Conservation (phyloP, 2,329 filamentous ascomycete genomes). For the Albophoma yamanashiensis region DNA sequence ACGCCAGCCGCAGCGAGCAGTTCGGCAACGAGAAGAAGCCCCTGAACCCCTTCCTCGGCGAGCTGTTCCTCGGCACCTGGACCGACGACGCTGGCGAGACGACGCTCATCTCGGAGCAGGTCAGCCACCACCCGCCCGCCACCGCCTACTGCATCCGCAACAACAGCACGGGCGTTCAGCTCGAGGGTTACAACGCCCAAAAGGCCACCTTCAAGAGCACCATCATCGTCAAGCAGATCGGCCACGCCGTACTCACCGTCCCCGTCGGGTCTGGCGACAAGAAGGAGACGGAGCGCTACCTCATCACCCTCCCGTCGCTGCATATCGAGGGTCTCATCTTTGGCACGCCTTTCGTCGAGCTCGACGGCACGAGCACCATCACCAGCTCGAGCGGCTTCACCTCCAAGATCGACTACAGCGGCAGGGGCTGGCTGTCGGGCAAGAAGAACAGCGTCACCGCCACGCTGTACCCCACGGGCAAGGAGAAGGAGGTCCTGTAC, state of each 20-base stretch:
- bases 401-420: constrained; percentile 83
- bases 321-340: constrained; percentile 92
- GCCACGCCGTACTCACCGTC: constrained; percentile 74
- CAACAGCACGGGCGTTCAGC: constrained; percentile 64
- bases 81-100: constrained; percentile 73
- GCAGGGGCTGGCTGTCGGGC: constrained; percentile 88
- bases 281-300: constrained; percentile 54
- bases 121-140: constrained; percentile 86
- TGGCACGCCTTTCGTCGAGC: constrained; percentile 79
- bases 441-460: constrained; percentile 91
- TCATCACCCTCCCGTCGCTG: constrained; percentile 82
- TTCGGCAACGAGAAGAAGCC: constrained; percentile 95
- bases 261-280: constrained; percentile 30
- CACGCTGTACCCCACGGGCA: constrained; percentile 56
- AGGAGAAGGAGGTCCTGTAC: constrained; percentile 66
- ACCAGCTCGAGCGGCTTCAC: constrained; percentile 78
- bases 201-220: constrained; percentile 91
- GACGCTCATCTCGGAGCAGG: constrained; percentile 84
- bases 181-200: constrained; percentile 90
- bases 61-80: constrained; percentile 91
- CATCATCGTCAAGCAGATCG: constrained; percentile 91
- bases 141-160: constrained; percentile 94
- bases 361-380: constrained; percentile 79
- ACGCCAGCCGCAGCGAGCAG: constrained; percentile 62
- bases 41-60: constrained; percentile 88